Evolutionary conservation across 2,329 filamentous ascomycete genomes (phyloP).

Genomic region (Fusarium sp.): DNA sequence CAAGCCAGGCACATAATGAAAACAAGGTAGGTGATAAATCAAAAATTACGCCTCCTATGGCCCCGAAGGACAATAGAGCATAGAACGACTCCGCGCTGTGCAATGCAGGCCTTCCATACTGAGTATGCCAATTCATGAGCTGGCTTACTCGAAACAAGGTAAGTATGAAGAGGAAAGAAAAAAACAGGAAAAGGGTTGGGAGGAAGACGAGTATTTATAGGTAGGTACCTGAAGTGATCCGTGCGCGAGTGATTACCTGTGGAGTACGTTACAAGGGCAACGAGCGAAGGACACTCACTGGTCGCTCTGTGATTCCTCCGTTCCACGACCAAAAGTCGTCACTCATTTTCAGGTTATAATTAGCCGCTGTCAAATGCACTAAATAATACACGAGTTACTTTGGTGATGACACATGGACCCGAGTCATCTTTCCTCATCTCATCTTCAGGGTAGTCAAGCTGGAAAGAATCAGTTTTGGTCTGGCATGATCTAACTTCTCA

Average conservation of each 20-base stretch:
- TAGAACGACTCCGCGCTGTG: constrained; percentile 61
- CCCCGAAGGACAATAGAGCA: constrained; percentile 63
- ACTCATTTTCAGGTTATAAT: too few relatives aligned
- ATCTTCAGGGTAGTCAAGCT: too few relatives aligned
- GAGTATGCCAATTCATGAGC: constrained; percentile 57
- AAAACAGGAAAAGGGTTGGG: constrained; percentile 34
- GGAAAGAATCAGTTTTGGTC: too few relatives aligned
- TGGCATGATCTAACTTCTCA: too few relatives aligned
- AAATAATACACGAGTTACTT: too few relatives aligned
- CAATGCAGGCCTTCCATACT: constrained; percentile 63
- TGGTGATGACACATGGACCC: too few relatives aligned
- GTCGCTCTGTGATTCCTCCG: too few relatives aligned
- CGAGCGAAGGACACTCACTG: too few relatives aligned
- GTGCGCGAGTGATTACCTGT: constrained; percentile 20
- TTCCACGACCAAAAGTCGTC: not conserved
- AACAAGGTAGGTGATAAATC: constrained; percentile 50
- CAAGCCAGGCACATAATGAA: constrained; percentile 55
- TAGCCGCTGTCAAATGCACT: too few relatives aligned
- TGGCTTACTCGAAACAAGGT: constrained; percentile 57
- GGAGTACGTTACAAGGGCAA: too few relatives aligned
- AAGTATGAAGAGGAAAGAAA: constrained; percentile 61
- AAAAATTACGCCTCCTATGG: constrained; percentile 65
- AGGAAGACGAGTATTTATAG: constrained; percentile 46
- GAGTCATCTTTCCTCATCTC: too few relatives aligned
- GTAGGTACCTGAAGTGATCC: not conserved